Conservation (phyloP, 768 basidiomycete genomes). For the Leccinum uliginosum region DNA sequence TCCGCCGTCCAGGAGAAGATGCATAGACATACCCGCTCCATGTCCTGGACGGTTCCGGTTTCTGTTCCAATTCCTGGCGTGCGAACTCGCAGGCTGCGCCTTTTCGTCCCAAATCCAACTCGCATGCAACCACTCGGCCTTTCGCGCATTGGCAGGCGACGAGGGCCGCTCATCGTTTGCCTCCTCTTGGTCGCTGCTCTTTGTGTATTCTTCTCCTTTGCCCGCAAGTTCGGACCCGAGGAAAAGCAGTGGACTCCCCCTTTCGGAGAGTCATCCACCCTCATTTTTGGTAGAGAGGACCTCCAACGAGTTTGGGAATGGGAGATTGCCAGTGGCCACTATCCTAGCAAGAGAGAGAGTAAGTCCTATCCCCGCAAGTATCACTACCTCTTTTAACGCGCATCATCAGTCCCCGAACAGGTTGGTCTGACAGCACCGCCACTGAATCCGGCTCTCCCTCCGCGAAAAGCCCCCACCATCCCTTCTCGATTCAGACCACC, state of each 20-base stretch:
- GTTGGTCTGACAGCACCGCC: conserved; percentile 53
- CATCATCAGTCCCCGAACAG: conserved; percentile 60
- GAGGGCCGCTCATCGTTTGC: conserved; percentile 51
- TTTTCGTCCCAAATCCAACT: conserved; percentile 58
- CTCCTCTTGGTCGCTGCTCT: conserved; percentile 42
- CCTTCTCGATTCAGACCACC: conserved; percentile 47
- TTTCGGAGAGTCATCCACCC: conserved; percentile 60
- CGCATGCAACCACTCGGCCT: conserved; percentile 55
- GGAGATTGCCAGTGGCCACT: conserved; percentile 93
- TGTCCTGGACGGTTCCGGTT: conserved; percentile 57
- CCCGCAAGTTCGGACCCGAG: conserved; percentile 56
- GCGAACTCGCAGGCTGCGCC: conserved; percentile 48
- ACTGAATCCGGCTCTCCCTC: conserved; percentile 73
- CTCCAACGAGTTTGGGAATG: conserved; percentile 91
- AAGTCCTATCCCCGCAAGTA: conserved; percentile 29
- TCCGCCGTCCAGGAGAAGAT: conserved; percentile 67
- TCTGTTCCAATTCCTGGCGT: conserved; percentile 59
- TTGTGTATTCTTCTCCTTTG: conserved; percentile 57
- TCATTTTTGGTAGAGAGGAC: conserved; percentile 74
- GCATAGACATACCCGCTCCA: conserved; percentile 39
- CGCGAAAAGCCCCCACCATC: conserved; percentile 40
- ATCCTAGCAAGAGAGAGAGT: conserved; percentile 80
- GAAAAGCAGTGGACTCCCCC: conserved; percentile 61
- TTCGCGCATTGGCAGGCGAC: conserved; percentile 53
- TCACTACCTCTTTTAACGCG: not conserved